Evolutionary conservation across 805 yeast genomes (phyloP).

Genomic region (Zygotorulaspora florentina): DNA sequence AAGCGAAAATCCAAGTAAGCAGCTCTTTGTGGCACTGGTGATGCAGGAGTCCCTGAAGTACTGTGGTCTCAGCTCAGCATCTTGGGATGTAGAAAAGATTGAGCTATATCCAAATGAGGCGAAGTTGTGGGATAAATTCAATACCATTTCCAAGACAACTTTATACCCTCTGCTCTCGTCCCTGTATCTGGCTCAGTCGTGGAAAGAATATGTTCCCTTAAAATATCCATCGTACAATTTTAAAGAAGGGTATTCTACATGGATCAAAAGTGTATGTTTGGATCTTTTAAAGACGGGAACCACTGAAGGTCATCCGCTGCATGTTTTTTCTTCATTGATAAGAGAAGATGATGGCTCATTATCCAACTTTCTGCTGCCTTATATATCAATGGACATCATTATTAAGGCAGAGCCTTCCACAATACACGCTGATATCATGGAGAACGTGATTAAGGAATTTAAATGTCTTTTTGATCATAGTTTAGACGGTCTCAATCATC

Average conservation of each 20-base stretch:
- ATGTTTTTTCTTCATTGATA: slow-evolving; percentile 59
- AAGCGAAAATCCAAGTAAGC: slow-evolving; percentile 80
- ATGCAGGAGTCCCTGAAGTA: slow-evolving; percentile 81
- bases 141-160: slow-evolving; percentile 64
- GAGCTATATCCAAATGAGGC: slow-evolving; percentile 31
- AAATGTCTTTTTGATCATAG: slow-evolving; percentile 50
- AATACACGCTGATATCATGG: slow-evolving; percentile 37
- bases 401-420: slow-evolving; percentile 45
- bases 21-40: slow-evolving; percentile 76
- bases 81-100: slow-evolving; percentile 30
- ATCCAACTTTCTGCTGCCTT: slow-evolving; percentile 71
- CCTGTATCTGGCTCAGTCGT: slow-evolving; percentile 57
- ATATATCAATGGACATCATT: slow-evolving; percentile 62
- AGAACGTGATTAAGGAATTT: slow-evolving; percentile 56
- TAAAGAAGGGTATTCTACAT: slow-evolving; percentile 53
- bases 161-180: slow-evolving; percentile 72
- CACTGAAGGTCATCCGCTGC: slow-evolving; percentile 44
- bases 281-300: slow-evolving; percentile 50
- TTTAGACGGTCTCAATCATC: slow-evolving; percentile 43
- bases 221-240: slow-evolving; percentile 62
- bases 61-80: slow-evolving; percentile 44
- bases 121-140: slow-evolving; percentile 56
- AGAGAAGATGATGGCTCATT: slow-evolving; percentile 67
- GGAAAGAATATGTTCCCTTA: slow-evolving; percentile 43
- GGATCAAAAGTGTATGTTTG: slow-evolving; percentile 69